phyloP scores from a whole-genome alignment of 2,329 filamentous ascomycete genomes.

The Fusarium buxicola region DNA sequence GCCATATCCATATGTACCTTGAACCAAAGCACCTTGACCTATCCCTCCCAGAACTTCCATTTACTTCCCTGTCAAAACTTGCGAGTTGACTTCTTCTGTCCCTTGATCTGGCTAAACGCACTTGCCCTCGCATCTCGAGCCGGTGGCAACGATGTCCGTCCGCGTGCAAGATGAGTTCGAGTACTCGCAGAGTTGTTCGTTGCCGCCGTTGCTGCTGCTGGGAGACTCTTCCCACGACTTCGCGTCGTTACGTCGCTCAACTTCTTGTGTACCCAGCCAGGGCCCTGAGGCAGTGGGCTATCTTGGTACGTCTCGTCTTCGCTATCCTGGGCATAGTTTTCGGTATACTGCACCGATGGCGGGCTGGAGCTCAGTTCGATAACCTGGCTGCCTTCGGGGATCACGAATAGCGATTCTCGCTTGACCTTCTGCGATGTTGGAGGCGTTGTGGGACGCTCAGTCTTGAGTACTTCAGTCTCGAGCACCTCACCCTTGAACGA shows the following conservation, averaged over 20 bases:
- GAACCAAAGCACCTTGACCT: neutral
- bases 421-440: slow-evolving; percentile 29
- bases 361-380: slow-evolving; percentile 49
- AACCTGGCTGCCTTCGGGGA: slow-evolving; percentile 49
- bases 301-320: slow-evolving; percentile 41
- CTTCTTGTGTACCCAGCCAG: slow-evolving; percentile 40
- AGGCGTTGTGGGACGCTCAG: slow-evolving; percentile 15
- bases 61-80: slow-evolving; percentile 33
- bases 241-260: slow-evolving; percentile 30
- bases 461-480: neutral
- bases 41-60: slow-evolving; percentile 19
- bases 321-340: slow-evolving; percentile 39
- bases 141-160: slow-evolving; percentile 36
- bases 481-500: slow-evolving; percentile 15
- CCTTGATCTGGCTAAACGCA: slow-evolving; percentile 42
- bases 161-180: slow-evolving; percentile 9
- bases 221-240: slow-evolving; percentile 36
- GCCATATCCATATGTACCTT: neutral
- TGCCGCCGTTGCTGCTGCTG: slow-evolving; percentile 24
- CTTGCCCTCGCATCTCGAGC: slow-evolving; percentile 34
- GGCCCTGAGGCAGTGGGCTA: slow-evolving; percentile 29
- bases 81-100: slow-evolving; percentile 34
- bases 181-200: neutral
- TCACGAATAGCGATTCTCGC: slow-evolving; percentile 37
- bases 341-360: slow-evolving; percentile 28